Conservation (phyloP, 305 asterid genomes). For the Fraxinus dipetala region DNA sequence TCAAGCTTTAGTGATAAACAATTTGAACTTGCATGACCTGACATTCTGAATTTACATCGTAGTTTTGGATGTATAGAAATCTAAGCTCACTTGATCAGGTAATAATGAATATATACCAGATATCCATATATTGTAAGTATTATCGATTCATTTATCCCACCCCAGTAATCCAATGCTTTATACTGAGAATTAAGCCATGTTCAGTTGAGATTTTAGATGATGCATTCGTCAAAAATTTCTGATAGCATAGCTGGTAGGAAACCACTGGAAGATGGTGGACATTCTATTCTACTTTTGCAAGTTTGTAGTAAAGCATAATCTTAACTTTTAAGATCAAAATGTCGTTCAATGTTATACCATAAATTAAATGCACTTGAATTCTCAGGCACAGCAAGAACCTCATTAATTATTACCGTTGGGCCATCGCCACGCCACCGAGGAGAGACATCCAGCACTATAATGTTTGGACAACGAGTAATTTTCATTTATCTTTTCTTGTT, state of each 20-base stretch:
- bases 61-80: not conserved
- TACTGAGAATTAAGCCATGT: not conserved
- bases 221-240: not conserved
- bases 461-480: slow-evolving; percentile 87
- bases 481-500: slow-evolving; percentile 16
- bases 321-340: not conserved
- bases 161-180: not conserved
- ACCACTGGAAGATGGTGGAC: not conserved
- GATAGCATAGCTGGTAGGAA: slow-evolving; percentile 11
- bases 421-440: slow-evolving; percentile 92
- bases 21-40: slow-evolving; percentile 3
- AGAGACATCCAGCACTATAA: slow-evolving; percentile 86
- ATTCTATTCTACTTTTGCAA: not conserved
- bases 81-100: not conserved
- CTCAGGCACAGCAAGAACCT: slow-evolving; percentile 89
- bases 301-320: slow-evolving; percentile 8
- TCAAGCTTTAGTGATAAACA: not conserved
- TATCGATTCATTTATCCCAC: not conserved
- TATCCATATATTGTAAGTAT: not conserved
- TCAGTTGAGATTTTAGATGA: slow-evolving; percentile 7
- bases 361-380: slow-evolving; percentile 17
- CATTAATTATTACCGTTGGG: slow-evolving; percentile 76
- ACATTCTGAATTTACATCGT: not conserved
- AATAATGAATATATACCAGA: slow-evolving; percentile 11
- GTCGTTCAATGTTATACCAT: slow-evolving; percentile 1